Percentiles rank a stretch among this genome's conserved stretches.
These are phyloP conservation scores for Gaeumannomyces sp. DNA, from an alignment of 2,329 filamentous ascomycete genomes.

Conservation along the genomic window DNA sequence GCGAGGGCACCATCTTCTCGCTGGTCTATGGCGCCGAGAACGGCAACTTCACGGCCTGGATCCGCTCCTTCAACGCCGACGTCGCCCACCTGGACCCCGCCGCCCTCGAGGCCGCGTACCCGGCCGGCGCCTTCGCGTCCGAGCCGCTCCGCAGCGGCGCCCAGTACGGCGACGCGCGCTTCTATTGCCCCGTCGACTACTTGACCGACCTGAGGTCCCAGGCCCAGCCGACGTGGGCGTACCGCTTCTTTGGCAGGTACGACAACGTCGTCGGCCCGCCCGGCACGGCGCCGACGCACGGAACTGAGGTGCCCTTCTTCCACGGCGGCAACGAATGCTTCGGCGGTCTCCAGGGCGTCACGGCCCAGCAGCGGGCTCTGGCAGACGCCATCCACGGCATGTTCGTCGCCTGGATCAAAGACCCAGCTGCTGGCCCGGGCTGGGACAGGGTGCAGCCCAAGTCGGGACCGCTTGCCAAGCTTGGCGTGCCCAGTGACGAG, in stretches of 20 bases:
- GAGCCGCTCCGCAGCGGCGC: conserved; percentile 2
- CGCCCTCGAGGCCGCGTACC: conserved; percentile 6
- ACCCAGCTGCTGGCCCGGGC: conserved; percentile 3
- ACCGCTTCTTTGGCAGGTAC: conserved; percentile 6
- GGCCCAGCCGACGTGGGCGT: conserved; percentile 4
- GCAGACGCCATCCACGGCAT: conserved; percentile 5
- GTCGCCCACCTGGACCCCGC: conserved; percentile 4
- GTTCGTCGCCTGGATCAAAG: conserved; percentile 6
- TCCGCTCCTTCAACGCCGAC: conserved; percentile 7
- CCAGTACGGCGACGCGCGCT: conserved; percentile 7
- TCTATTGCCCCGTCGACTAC: conserved; percentile 8
- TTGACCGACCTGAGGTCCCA: conserved; percentile 1
- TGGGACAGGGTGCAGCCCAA: conserved; percentile 5
- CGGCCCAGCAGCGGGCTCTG: conserved; percentile 1
- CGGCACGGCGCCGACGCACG: conserved; percentile 5
- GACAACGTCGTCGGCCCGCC: conserved; percentile 8
- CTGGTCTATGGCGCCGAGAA: conserved; percentile 8
- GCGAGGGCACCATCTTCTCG: conserved; percentile 9
- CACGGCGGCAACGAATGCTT: conserved; percentile 8
- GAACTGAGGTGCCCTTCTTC: conserved; percentile 7
- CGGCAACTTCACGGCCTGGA: conserved; percentile 1
- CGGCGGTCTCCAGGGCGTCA: neutral
- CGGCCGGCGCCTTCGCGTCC: neutral
- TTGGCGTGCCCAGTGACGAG: conserved; percentile 4
- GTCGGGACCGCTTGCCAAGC: conserved; percentile 5